Evolutionary conservation across 129 eudicot genomes (phyloP), one percentile per base, ranked within the genome.

Genomic region (Oenanthe sinensis): DNA sequence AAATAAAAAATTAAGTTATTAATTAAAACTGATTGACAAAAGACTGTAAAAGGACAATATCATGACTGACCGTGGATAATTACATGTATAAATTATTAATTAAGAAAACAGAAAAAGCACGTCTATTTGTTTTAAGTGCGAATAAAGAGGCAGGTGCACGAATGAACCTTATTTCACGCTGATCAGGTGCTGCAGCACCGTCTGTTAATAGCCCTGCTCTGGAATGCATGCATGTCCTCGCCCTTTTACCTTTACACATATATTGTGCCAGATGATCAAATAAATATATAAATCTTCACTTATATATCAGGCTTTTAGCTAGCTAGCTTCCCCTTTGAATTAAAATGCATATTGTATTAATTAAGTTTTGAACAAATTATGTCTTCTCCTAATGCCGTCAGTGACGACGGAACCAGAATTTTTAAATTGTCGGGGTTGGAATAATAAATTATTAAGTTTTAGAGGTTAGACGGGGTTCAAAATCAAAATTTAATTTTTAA

Each of bases 161-260:
- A 79, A 83, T 73, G 85, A 52, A 46, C 85, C 89, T 43, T 78
- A 63, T 63, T 83, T 74, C 65, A 80, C 82, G 87, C 89, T 83
- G 87, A 80, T 79, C 89, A 86, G 89, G 89, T 86, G 87, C 83
- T 85, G 84, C 79, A 8, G 33, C 60, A 2, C 73, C 69, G 81
- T 82, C 83, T 85, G 84, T 76, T 58, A 8, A 36, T 36, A 14
- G 73, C 69, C 47, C 77, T 67, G 77, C 80, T 9, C 22, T 8
- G 33, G 68, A 60, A 60, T 60, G 68, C 68, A 60, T 60, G 68
- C 68, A 60, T 24, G 68, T 60, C 68, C 68, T 24, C 67, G 6
- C 36, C 30, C 4, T n/a, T 60, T 60, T 10, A 9, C 33, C 68
- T 60, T 60, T 60, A 60, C 68, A 60, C 68, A n/a, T 24, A 60